Percentiles rank a stretch among this genome's conserved stretches.
phyloP scores from a whole-genome alignment of 441 rosid genomes.

The Manihot esculenta region DNA sequence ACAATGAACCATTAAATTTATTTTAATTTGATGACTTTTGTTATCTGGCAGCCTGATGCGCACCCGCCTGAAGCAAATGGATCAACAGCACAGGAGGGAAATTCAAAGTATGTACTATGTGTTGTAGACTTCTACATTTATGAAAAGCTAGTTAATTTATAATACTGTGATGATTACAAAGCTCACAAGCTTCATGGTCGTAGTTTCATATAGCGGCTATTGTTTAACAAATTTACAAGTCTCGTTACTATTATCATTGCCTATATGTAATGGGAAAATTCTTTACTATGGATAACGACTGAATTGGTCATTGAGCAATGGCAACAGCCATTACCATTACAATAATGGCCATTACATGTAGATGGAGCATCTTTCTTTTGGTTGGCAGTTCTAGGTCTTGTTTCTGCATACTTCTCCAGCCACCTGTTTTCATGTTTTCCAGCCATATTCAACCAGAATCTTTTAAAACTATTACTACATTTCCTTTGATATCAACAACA shows the following conservation, averaged over 20 bases:
- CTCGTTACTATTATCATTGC: not conserved
- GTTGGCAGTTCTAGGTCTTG: no score
- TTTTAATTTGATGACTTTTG: slow-evolving; percentile 25
- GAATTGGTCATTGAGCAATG: no score
- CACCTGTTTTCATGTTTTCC: no score
- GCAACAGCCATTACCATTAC: no score
- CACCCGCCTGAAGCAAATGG: slow-evolving; percentile 58
- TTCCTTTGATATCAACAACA: no score
- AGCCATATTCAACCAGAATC: no score
- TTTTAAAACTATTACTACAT: no score
- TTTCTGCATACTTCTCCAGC: no score
- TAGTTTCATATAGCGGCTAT: not conserved
- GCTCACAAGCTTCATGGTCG: not conserved
- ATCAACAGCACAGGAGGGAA: slow-evolving; percentile 46
- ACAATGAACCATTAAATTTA: not conserved
- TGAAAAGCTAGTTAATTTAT: slow-evolving; percentile 7
- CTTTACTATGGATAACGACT: no score
- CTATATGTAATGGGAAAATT: no score
- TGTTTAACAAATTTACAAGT: not conserved
- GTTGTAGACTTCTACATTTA: slow-evolving; percentile 1
- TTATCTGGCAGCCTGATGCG: slow-evolving; percentile 64
- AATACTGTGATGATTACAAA: not conserved
- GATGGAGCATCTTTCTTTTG: no score
- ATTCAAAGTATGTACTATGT: slow-evolving; percentile 63
- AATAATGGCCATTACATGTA: no score